Conservation (phyloP, 2,329 filamentous ascomycete genomes). For the Byssochlamys sp. region DNA sequence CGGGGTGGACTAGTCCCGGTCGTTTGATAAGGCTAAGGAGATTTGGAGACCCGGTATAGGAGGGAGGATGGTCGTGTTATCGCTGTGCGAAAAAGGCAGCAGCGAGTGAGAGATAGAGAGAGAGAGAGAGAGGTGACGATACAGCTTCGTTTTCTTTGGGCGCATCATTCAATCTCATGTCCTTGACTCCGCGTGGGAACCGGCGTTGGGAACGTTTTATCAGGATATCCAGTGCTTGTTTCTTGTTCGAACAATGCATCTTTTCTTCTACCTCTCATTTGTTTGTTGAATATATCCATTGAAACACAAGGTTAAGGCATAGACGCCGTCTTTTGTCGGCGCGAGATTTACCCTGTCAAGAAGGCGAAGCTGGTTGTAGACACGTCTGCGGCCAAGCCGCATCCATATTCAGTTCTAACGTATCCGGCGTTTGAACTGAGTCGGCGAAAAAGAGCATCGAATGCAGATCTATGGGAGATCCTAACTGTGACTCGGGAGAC, state of each 20-base stretch:
- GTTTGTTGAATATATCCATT: not conserved
- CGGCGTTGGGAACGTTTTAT: slow-evolving; percentile 14
- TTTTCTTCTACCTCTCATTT: slow-evolving; percentile 2
- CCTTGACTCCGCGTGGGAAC: slow-evolving; percentile 2
- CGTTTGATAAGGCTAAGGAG: not conserved
- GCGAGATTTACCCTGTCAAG: not conserved
- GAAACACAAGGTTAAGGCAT: not conserved
- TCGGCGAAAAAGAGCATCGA: not conserved
- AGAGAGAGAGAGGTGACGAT: not conserved
- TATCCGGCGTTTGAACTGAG: not conserved
- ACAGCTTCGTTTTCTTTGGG: slow-evolving; percentile 2
- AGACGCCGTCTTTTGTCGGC: not conserved
- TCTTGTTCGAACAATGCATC: slow-evolving; percentile 1
- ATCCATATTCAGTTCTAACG: not conserved
- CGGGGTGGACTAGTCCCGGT: not conserved
- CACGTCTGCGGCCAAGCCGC: not conserved
- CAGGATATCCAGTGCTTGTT: not conserved
- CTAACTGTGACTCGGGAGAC: not conserved
- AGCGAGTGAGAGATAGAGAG: too few species aligned
- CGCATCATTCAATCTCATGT: slow-evolving; percentile 7
- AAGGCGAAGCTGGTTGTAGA: not conserved
- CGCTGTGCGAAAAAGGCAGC: not conserved
- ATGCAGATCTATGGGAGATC: not conserved
- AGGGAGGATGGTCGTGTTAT: not conserved
- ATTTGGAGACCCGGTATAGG: not conserved